These are phyloP conservation scores for Fremontodendron californicum DNA, from an alignment of 345 rosid species.

Conservation along the genomic window DNA sequence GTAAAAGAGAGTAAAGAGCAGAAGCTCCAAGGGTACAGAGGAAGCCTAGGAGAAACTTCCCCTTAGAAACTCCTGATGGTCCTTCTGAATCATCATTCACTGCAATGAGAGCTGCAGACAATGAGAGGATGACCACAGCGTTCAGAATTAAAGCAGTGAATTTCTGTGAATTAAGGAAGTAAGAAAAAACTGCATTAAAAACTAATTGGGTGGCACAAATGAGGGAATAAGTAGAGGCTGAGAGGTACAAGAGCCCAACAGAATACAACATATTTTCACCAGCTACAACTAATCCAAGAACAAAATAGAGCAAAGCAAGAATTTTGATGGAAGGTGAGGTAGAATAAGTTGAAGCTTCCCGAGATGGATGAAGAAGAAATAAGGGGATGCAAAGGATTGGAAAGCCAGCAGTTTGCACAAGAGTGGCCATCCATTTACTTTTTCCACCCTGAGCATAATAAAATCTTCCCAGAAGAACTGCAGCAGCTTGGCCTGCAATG, in stretches of 20 bases:
- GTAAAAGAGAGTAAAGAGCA: conserved; percentile 70
- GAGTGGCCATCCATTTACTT: conserved; percentile 64
- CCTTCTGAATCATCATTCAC: conserved; percentile 53
- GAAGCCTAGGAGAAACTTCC: conserved; percentile 55
- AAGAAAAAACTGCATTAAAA: conserved; percentile 73
- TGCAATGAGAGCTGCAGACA: conserved; percentile 69
- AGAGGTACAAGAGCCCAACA: conserved; percentile 65
- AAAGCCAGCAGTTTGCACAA: conserved; percentile 63
- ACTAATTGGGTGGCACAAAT: conserved; percentile 72
- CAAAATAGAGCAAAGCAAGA: conserved; percentile 37
- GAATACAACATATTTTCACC: conserved; percentile 69
- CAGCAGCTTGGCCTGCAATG: conserved; percentile 58
- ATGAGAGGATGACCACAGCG: conserved; percentile 59
- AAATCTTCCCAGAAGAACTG: conserved; percentile 60
- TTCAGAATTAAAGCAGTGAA: conserved; percentile 50
- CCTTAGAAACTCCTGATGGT: conserved; percentile 51
- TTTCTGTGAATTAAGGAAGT: conserved; percentile 71
- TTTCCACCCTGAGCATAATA: conserved; percentile 67
- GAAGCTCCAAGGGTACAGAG: conserved; percentile 60
- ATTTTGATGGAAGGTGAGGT: conserved; percentile 26
- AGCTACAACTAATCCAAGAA: conserved; percentile 56
- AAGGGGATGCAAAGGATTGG: conserved; percentile 51
- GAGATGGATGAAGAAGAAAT: conserved; percentile 33
- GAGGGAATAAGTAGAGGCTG: conserved; percentile 80
- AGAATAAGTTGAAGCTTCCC: conserved; percentile 29